Conservation (phyloP, 2,329 filamentous ascomycete species). For the Fusarium sp. region DNA sequence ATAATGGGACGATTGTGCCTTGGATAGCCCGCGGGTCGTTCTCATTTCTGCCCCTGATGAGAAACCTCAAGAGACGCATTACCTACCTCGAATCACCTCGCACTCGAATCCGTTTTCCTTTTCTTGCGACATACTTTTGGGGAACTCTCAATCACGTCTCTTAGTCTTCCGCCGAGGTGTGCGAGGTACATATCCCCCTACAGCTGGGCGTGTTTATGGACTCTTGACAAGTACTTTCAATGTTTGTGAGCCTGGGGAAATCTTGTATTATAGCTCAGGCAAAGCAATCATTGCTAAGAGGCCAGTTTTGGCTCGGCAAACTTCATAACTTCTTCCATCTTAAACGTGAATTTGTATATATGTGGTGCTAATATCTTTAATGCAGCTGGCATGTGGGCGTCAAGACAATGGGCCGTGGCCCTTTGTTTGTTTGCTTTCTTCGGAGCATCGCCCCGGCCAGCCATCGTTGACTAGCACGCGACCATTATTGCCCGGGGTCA, state of each 20-base stretch:
- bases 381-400: not conserved
- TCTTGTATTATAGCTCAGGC: conserved; percentile 42
- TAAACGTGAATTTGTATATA: not conserved
- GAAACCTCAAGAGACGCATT: conserved; percentile 35
- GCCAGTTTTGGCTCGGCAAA: conserved; percentile 53
- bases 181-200: conserved; percentile 8
- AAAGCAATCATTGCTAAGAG: conserved; percentile 49
- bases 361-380: not conserved
- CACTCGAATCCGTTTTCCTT: conserved; percentile 18
- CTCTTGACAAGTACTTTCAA: conserved; percentile 42
- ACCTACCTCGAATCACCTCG: conserved; percentile 29
- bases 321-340: not conserved
- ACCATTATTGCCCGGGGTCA: not conserved
- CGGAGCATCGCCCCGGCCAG: not conserved
- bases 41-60: conserved; percentile 26
- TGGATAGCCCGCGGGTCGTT: conserved; percentile 37
- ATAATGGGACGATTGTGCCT: conserved; percentile 43
- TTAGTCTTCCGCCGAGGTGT: conserved; percentile 2
- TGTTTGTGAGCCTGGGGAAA: conserved; percentile 40
- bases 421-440: not conserved
- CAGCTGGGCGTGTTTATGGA: conserved; percentile 53
- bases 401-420: not conserved
- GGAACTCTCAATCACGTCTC: not conserved
- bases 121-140: conserved; percentile 28
- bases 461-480: not conserved